Percentiles rank a stretch among this genome's conserved stretches.
Conservation (phyloP, 2,329 filamentous ascomycete genomes). For the Pseudopyrenochaeta lycopersici region DNA sequence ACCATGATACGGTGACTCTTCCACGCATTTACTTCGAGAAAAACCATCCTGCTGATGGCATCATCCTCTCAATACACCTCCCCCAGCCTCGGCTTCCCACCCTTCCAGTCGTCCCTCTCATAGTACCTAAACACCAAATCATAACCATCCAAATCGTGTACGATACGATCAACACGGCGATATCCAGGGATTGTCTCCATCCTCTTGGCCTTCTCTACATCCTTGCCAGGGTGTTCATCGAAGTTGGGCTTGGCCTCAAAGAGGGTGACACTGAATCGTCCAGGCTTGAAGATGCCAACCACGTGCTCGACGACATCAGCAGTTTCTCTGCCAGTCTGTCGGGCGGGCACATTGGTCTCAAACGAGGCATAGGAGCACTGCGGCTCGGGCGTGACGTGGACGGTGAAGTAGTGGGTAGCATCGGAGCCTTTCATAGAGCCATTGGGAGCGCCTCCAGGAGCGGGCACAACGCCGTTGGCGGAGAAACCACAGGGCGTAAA, state of each 20-base stretch:
- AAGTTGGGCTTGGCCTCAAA: constrained; percentile 82
- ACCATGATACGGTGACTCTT: not conserved
- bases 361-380: constrained; percentile 98
- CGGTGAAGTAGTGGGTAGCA: constrained; percentile 87
- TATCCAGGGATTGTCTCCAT: constrained; percentile 89
- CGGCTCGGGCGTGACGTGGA: constrained; percentile 96
- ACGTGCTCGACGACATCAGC: constrained; percentile 93
- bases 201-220: constrained; percentile 53
- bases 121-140: constrained; percentile 97
- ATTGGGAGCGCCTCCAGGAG: constrained; percentile 64
- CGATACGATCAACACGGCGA: constrained; percentile 88
- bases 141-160: constrained; percentile 97
- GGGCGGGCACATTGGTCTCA: constrained; percentile 95
- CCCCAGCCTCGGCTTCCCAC: constrained; percentile 69
- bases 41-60: not conserved
- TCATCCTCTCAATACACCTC: constrained; percentile 49
- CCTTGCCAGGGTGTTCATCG: constrained; percentile 49
- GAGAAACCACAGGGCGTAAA: constrained; percentile 98
- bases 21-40: not conserved
- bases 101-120: constrained; percentile 84
- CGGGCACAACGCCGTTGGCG: constrained; percentile 92
- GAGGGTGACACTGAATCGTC: constrained; percentile 95
- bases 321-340: constrained; percentile 86
- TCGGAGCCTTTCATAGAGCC: constrained; percentile 52
- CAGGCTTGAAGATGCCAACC: constrained; percentile 93